Evolutionary conservation across 1,139 yeast species (phyloP).

Genomic region (Protomyces macrosporus): DNA sequence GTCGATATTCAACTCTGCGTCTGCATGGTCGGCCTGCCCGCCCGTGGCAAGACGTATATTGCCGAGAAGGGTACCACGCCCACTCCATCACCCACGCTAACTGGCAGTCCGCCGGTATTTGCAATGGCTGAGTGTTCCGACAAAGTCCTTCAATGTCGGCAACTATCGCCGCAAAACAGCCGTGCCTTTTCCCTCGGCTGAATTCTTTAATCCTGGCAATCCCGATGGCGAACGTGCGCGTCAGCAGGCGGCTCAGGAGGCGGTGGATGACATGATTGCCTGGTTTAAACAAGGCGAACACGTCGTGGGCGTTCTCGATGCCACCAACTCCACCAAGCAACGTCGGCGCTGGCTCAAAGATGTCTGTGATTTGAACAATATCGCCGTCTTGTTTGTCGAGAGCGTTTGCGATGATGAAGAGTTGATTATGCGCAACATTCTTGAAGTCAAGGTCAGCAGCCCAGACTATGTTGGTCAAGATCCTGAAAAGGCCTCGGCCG

Average conservation of each 20-base stretch:
- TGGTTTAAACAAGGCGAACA: slow-evolving; percentile 75
- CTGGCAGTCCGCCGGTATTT: slow-evolving; percentile 17
- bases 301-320: slow-evolving; percentile 88
- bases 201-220: slow-evolving; percentile 69
- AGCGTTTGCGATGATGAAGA: slow-evolving; percentile 84
- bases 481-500: slow-evolving; percentile 65
- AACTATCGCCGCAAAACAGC: slow-evolving; percentile 61
- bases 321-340: slow-evolving; percentile 68
- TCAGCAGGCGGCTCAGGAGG: slow-evolving; percentile 62
- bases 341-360: slow-evolving; percentile 64
- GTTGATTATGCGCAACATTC: slow-evolving; percentile 67
- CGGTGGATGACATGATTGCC: slow-evolving; percentile 74
- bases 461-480: slow-evolving; percentile 78
- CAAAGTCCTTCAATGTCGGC: slow-evolving; percentile 88
- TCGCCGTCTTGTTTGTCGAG: slow-evolving; percentile 88
- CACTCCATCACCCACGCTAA: neutral
- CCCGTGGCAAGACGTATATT: slow-evolving; percentile 25
- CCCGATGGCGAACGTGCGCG: slow-evolving; percentile 58
- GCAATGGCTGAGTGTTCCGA: slow-evolving; percentile 75
- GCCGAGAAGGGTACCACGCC: slow-evolving; percentile 18
- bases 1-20: slow-evolving; percentile 20
- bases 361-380: slow-evolving; percentile 58
- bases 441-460: slow-evolving; percentile 79
- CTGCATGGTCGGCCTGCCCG: slow-evolving; percentile 24
- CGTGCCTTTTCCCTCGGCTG: slow-evolving; percentile 58